Base-by-base conservation (phyloP, 2,329 filamentous ascomycete species). In the Mollisia scopiformis region DNA sequence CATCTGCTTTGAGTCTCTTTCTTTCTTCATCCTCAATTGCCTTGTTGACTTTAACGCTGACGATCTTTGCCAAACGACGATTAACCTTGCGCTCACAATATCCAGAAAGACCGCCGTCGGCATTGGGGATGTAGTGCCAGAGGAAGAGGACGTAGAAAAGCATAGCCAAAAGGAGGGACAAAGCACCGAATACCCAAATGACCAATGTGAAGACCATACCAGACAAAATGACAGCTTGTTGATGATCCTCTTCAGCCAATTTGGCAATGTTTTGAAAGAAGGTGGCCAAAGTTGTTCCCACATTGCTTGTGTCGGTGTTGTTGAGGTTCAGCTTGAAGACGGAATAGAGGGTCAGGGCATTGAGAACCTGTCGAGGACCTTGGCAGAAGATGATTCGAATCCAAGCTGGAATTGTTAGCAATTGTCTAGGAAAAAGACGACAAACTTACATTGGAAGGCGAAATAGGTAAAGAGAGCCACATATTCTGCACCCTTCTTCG, bases 31-130 rank as follows among this genome's bases (percentile, higher is more conserved):
- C 92, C 55, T 88, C 90, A 27, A 98, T 78, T 0, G 93, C 94
- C 75, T 92, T 93, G 77, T 95, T 92, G 70, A 97, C 91, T 77
- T 95, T 97, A 70, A 82, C 84, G 57, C 88, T 87, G 3, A 98
- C 93, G 66, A 98, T 95, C 68, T 87, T 87, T 72, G 90, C 90
- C 67, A 99, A 82, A 67, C 93, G 84, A 70, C 86, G 88, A 77
- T 96, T 96, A 74, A 97, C 89, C 79, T 98, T 98, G 49, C 93
- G 89, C 63, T 91, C 89, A 74, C 95, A 98, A 78, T 96, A 99
- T 27, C 88, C 88, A 5, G 87, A 86, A 30, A 99, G 82, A 7
- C 90, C 88, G 6, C 92, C 92, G 71, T 97, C 93, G 11, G 86
- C 81, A 35, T 84, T 84, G 1, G 93, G 93, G 63, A 99, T 94